Base-by-base conservation (phyloP, 306 rosid species). In the Mimosa pudica region DNA sequence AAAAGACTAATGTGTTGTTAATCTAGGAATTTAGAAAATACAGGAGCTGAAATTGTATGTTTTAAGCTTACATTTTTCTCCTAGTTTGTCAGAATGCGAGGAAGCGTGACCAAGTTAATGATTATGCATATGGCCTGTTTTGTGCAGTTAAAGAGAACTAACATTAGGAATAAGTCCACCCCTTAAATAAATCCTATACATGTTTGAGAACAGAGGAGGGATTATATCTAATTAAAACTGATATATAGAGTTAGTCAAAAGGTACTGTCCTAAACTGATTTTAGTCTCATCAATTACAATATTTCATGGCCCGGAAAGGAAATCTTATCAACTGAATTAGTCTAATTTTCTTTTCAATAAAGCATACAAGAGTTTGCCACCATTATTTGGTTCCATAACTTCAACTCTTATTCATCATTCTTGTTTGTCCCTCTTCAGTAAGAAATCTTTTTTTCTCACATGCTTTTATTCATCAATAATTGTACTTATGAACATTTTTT, bases 11-110 rank as follows among this genome's bases (percentile, higher is more conserved):
- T 35, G 3, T 64, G 17, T 55, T 55, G 16, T 13, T 10, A 64
- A 64, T 35, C 7, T 5, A 82, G 77, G 82, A 20, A 63, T 75
- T 30, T 57, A 44, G 16, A 2, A 4, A 2, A 41, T 79, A 38
- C 47, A 13, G 3, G 36, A 83, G 4, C 16, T 13, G 76, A 74
- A 79, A 54, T 14, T 35, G 1, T 80, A 79, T 18, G 2, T 0
- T 1, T 71, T n/a, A 18, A 3, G 13, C 0, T 5, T 3, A 83
- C 12, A 33, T 83, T 8, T 41, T 83, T 11, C 11, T 2, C 1
- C 20, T 1, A 44, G 69, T 65, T 30, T 52, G 83, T 7, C 5
- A 63, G 1, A 68, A 4, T 30, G 1, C 64, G 4, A 16, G 9
- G 24, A 64, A 64, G 70, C 13, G 46, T 3, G 8, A 80, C 0